Evolutionary conservation across 2,329 filamentous ascomycete genomes (phyloP).

Genomic region (Colletotrichum limetticola): DNA sequence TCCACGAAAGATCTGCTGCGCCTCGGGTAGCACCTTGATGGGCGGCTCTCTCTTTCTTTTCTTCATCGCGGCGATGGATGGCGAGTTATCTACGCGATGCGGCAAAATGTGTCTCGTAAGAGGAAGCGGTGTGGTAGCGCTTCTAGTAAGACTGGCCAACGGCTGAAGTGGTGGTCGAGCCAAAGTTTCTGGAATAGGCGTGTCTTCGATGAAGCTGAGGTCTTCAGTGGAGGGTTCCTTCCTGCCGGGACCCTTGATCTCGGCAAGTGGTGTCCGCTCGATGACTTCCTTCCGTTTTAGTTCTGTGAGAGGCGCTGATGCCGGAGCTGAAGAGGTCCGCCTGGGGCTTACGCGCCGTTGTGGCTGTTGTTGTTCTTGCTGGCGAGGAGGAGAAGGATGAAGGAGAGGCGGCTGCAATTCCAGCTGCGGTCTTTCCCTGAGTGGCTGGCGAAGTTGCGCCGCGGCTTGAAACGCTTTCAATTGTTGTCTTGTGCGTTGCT

Average conservation of each 20-base stretch:
- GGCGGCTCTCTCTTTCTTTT: conserved; percentile 58
- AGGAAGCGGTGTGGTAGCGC: conserved; percentile 45
- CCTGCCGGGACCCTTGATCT: conserved; percentile 32
- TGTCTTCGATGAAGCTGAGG: conserved; percentile 44
- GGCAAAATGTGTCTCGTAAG: conserved; percentile 29
- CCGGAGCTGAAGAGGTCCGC: conserved; percentile 31
- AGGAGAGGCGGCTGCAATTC: neutral
- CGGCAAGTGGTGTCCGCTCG: conserved; percentile 41
- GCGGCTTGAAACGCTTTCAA: conserved; percentile 11
- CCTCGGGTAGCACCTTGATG: conserved; percentile 59
- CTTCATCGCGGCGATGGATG: conserved; percentile 41
- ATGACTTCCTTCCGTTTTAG: conserved; percentile 19
- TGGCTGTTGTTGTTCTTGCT: neutral
- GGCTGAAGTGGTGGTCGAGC: conserved; percentile 32
- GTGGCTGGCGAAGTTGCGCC: conserved; percentile 22
- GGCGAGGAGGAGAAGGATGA: neutral
- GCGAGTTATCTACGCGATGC: conserved; percentile 18
- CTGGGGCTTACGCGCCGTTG: neutral
- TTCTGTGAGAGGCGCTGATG: conserved; percentile 4
- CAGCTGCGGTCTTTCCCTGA: conserved; percentile 19
- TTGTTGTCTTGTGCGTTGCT: conserved; percentile 35
- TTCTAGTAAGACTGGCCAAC: conserved; percentile 26
- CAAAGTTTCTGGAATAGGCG: conserved; percentile 41
- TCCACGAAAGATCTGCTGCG: conserved; percentile 67
- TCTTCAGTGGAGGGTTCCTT: conserved; percentile 23